Evolutionary conservation across 768 basidiomycete species (phyloP).

Genomic region (Rhizopogon sp.): DNA sequence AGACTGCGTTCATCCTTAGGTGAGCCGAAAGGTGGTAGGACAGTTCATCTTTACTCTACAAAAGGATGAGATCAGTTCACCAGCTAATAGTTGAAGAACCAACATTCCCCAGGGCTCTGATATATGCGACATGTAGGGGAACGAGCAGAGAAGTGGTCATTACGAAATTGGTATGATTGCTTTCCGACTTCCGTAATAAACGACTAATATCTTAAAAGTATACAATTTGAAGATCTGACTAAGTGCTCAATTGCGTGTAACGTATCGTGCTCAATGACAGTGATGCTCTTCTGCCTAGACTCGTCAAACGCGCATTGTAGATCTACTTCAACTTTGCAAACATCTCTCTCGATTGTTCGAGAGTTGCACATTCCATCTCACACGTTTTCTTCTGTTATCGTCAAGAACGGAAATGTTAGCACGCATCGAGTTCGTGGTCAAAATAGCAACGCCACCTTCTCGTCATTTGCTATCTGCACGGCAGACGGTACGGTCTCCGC

Average conservation of each 20-base stretch:
- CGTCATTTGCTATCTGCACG: constrained; percentile 69
- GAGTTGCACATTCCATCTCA: constrained; percentile 74
- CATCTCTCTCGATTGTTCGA: constrained; percentile 69
- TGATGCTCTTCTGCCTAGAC: background rate
- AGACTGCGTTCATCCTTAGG: constrained; percentile 91
- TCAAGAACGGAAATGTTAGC: constrained; percentile 1
- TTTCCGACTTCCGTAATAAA: too few relatives aligned
- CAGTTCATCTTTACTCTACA: constrained; percentile 78
- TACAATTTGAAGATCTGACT: too few relatives aligned
- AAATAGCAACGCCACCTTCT: constrained; percentile 55
- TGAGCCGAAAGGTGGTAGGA: constrained; percentile 89
- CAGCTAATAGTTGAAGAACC: constrained; percentile 2
- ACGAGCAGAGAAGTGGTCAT: constrained; percentile 28
- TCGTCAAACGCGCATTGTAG: background rate
- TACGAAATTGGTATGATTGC: background rate
- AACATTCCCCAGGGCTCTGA: constrained; percentile 70
- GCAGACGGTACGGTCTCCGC: constrained; percentile 73
- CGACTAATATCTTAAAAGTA: too few relatives aligned
- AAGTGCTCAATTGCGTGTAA: too few relatives aligned
- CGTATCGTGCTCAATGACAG: background rate
- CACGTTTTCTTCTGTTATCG: constrained; percentile 60
- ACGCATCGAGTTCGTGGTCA: background rate
- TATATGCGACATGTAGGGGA: constrained; percentile 68
- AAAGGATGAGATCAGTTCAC: constrained; percentile 2
- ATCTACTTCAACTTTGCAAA: constrained; percentile 60